These are phyloP conservation scores for Colletotrichum higginsianum DNA, from an alignment of 2,329 filamentous ascomycete genomes.

Conservation along the genomic window DNA sequence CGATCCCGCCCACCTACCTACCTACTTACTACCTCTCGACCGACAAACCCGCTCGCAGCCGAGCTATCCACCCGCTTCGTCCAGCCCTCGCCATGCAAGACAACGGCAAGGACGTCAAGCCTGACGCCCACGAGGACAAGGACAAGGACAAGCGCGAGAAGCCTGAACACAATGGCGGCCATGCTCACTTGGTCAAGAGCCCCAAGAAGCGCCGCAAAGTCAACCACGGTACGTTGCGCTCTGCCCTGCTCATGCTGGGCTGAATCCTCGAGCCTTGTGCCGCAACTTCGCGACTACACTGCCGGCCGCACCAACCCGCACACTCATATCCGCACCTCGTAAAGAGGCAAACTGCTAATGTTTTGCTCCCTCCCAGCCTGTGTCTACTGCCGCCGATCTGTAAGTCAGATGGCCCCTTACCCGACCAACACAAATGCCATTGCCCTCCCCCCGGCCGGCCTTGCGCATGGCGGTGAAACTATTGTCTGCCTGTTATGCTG, in stretches of 20 bases:
- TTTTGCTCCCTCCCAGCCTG: constrained; percentile 73
- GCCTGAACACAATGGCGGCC: constrained; percentile 50
- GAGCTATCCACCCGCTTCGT: background rate
- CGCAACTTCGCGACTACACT: constrained; percentile 26
- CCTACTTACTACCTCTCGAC: background rate
- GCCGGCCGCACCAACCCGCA: constrained; percentile 41
- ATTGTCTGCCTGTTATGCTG: constrained; percentile 26
- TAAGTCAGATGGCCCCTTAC: constrained; percentile 68
- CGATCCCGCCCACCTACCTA: constrained; percentile 13
- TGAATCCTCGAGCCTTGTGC: no score
- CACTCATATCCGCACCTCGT: constrained; percentile 42
- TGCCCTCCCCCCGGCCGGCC: background rate
- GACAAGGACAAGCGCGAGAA: constrained; percentile 44
- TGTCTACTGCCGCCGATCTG: constrained; percentile 91
- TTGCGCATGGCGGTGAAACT: constrained; percentile 26
- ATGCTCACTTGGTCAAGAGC: constrained; percentile 61
- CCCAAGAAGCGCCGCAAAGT: constrained; percentile 91
- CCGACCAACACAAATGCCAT: constrained; percentile 48
- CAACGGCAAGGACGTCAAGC: constrained; percentile 56
- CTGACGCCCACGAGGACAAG: constrained; percentile 55
- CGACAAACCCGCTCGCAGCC: constrained; percentile 1
- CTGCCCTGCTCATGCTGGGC: background rate
- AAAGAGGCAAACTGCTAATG: constrained; percentile 49
- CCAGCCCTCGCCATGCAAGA: constrained; percentile 50
- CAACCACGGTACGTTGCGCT: constrained; percentile 81